Base-by-base conservation (phyloP, 257 asterid genomes). In the Perilla frutescens region DNA sequence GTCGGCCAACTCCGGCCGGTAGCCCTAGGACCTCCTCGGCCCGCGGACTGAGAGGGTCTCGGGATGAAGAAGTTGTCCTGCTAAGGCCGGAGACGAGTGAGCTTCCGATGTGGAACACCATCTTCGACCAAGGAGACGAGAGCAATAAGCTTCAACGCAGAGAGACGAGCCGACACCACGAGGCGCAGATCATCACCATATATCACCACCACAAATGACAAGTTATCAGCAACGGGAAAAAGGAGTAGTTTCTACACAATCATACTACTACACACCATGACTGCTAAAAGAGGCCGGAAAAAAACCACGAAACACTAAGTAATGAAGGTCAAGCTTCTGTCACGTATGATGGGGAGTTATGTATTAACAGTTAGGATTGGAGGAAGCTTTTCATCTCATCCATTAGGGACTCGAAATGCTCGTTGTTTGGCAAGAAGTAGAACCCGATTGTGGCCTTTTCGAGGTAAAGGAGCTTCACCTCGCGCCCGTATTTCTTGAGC, bases 371-470 rank as follows among this genome's bases (percentile, higher is more conserved):
- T 82, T 48, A 66, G 44, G 83, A 49, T 43, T 66, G 79, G 81
- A 85, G 76, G 61, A 85, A 85, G 79, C 78, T 80, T 68, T 48
- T 80, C 64, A 85, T 77, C 82, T 82, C 89, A 26, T 82, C 87
- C 84, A 85, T 78, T 29, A 85, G 74, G 71, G 60, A 64, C 3
- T 55, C 84, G 72, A 85, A 85, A 73, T 85, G 89, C 12, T 85
- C 87, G 1, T 85, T 85, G 47, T 85, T 85, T 1, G 89, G 89
- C 79, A 85, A 70, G 84, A 85, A 85, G 58, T 85, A 85, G 81
- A 85, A 85, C 75, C 89, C 89, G 31, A 85, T 85, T 8, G 87
- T 80, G 1, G 89, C 89, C 77, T 85, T 78, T 31, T 82, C 85
- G 0, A 85, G 83, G 75, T 51, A 85, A 8, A 85, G 85, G 7